These are phyloP conservation scores for Coniella vitis DNA, from an alignment of 2,329 filamentous ascomycete genomes.

Conservation along the genomic window DNA sequence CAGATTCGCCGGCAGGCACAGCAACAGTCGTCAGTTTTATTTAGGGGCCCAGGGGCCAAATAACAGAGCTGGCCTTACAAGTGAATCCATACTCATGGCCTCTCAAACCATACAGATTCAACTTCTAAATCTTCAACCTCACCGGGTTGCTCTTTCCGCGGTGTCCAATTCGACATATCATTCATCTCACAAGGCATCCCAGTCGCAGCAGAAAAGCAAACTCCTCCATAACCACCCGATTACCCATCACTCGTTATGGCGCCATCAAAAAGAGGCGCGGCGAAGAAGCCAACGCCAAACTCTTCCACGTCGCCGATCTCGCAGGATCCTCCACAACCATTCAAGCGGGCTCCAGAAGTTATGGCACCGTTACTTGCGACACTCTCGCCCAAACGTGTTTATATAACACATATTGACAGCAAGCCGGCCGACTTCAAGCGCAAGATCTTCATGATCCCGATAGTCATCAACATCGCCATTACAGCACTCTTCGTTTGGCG, in stretches of 20 bases:
- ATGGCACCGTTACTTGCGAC: slow-evolving; percentile 60
- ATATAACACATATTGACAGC: slow-evolving; percentile 77
- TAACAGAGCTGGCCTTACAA: neutral
- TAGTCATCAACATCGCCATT: slow-evolving; percentile 68
- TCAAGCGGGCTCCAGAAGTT: slow-evolving; percentile 56
- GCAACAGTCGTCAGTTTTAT: neutral
- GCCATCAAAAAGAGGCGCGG: slow-evolving; percentile 26
- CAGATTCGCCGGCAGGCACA: slow-evolving; percentile 2
- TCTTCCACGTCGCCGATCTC: slow-evolving; percentile 21
- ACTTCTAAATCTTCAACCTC: too few species aligned
- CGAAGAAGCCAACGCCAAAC: slow-evolving; percentile 26
- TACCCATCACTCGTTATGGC: slow-evolving; percentile 16
- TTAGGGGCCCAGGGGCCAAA: slow-evolving; percentile 1
- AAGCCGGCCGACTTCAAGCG: slow-evolving; percentile 66
- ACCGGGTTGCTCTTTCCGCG: too few species aligned
- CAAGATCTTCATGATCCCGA: slow-evolving; percentile 75
- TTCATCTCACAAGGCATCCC: too few species aligned
- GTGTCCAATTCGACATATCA: too few species aligned
- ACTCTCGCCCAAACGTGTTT: slow-evolving; percentile 64
- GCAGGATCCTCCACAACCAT: slow-evolving; percentile 52
- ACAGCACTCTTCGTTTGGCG: slow-evolving; percentile 59
- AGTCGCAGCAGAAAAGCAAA: neutral
- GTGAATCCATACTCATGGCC: neutral
- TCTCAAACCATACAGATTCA: too few species aligned
- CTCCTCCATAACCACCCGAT: neutral